Conservation (phyloP, 192 early-diverging fungal species). For the Haplosporangium gracile region DNA sequence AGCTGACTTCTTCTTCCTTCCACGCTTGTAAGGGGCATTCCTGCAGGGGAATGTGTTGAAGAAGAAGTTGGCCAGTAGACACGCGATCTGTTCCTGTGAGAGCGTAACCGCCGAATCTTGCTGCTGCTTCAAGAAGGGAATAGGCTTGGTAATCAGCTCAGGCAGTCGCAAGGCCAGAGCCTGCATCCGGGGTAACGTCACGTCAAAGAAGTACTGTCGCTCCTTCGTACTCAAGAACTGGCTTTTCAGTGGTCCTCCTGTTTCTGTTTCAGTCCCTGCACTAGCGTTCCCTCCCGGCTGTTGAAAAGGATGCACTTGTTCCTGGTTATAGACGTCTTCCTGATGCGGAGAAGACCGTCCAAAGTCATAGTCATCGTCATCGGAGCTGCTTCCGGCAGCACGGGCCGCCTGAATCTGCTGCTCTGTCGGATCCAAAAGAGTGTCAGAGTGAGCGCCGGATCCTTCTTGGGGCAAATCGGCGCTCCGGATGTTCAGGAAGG, state of each 20-base stretch:
- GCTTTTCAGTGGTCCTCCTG: slow-evolving; percentile 21
- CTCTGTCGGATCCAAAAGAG: slow-evolving; percentile 3
- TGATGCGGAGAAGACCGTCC: background rate
- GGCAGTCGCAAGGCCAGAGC: slow-evolving; percentile 37
- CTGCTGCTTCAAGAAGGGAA: slow-evolving; percentile 45
- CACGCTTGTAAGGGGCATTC: slow-evolving; percentile 31
- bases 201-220: slow-evolving; percentile 41
- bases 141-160: slow-evolving; percentile 34
- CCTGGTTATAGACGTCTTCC: background rate
- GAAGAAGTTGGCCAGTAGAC: slow-evolving; percentile 48
- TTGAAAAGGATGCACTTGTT: background rate
- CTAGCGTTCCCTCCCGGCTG: background rate
- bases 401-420: background rate
- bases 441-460: slow-evolving; percentile 6
- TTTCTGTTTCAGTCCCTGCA: background rate
- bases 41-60: slow-evolving; percentile 50
- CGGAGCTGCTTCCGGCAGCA: slow-evolving; percentile 7
- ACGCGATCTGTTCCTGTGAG: slow-evolving; percentile 54
- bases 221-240: slow-evolving; percentile 46
- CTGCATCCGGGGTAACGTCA: slow-evolving; percentile 42
- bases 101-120: slow-evolving; percentile 49
- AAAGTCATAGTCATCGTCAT: slow-evolving; percentile 12
- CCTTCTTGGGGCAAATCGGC: background rate
- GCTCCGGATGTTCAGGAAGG: slow-evolving; percentile 36
- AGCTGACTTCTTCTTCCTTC: slow-evolving; percentile 19